These are phyloP conservation scores for Coprinopsis cinerea DNA, from an alignment of 768 basidiomycete species.

Conservation along the genomic window DNA sequence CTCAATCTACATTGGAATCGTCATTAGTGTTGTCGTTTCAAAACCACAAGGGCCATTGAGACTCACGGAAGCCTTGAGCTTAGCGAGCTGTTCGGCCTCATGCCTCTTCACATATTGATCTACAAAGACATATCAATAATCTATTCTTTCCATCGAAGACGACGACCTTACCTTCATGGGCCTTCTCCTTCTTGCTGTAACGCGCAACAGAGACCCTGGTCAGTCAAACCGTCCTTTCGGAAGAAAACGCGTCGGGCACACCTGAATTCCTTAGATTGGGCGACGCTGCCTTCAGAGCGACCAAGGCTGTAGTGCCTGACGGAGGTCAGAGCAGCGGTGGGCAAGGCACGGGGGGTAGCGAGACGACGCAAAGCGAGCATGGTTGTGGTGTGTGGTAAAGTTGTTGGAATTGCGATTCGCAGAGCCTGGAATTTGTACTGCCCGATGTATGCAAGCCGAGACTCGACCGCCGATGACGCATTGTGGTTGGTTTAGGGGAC, in stretches of 20 bases:
- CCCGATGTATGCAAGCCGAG: background rate
- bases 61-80: conserved; percentile 52
- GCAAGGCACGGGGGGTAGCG: too few species aligned
- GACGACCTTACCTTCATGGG: conserved; percentile 44
- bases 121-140: conserved; percentile 19
- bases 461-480: background rate
- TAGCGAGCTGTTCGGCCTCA: conserved; percentile 51
- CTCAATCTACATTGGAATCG: conserved; percentile 23
- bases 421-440: background rate
- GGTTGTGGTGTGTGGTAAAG: conserved; percentile 17
- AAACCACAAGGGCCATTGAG: background rate
- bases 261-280: conserved; percentile 60
- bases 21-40: background rate
- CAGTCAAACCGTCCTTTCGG: conserved; percentile 14
- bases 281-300: conserved; percentile 49
- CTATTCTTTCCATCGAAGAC: background rate
- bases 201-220: conserved; percentile 6
- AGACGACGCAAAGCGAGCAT: conserved; percentile 34
- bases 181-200: conserved; percentile 66
- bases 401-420: background rate
- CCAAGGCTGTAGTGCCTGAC: conserved; percentile 30
- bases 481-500: background rate
- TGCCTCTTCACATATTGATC: conserved; percentile 61
- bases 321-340: conserved; percentile 29
- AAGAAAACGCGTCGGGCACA: conserved; percentile 21